Conservation (phyloP, 2,329 filamentous ascomycete species). For the Alternaria brassicicola region DNA sequence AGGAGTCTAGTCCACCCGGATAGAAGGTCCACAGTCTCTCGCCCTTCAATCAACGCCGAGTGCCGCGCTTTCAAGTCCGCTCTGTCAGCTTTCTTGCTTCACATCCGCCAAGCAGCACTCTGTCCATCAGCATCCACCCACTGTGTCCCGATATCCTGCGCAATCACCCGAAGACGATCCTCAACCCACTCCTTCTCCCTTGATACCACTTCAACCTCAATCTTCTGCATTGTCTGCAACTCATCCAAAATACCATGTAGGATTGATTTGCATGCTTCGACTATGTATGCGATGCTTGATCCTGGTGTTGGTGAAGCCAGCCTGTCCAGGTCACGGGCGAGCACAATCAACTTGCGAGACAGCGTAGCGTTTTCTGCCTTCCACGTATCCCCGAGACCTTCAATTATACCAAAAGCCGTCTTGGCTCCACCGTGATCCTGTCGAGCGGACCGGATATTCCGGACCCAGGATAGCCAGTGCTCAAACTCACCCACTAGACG, state of each 20-base stretch:
- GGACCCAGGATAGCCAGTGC: constrained; percentile 40
- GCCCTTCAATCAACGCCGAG: neutral
- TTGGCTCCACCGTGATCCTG: constrained; percentile 7
- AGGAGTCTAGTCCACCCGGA: neutral
- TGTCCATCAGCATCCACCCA: constrained; percentile 18
- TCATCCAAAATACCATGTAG: constrained; percentile 42
- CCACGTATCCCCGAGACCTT: constrained; percentile 45
- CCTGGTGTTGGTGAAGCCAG: constrained; percentile 34
- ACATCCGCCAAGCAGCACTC: constrained; percentile 36
- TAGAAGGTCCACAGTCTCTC: neutral
- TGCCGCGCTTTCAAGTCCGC: neutral
- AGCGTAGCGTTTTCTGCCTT: constrained; percentile 42
- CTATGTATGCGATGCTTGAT: constrained; percentile 43
- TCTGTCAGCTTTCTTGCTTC: neutral
- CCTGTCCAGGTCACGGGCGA: constrained; percentile 41
- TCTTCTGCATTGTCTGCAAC: constrained; percentile 41
- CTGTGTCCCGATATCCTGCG: constrained; percentile 21
- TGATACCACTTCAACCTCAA: constrained; percentile 40
- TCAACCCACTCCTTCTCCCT: constrained; percentile 48
- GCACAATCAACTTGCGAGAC: constrained; percentile 42
- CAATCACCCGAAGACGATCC: constrained; percentile 36
- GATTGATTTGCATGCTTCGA: constrained; percentile 38
- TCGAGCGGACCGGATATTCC: constrained; percentile 35
- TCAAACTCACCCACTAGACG: constrained; percentile 41
- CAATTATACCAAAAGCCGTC: constrained; percentile 26